Evolutionary conservation across 371 early-diverging fungal genomes (phyloP), one percentile per base, ranked within the genome.

Genomic region (Mortierella sp.): DNA sequence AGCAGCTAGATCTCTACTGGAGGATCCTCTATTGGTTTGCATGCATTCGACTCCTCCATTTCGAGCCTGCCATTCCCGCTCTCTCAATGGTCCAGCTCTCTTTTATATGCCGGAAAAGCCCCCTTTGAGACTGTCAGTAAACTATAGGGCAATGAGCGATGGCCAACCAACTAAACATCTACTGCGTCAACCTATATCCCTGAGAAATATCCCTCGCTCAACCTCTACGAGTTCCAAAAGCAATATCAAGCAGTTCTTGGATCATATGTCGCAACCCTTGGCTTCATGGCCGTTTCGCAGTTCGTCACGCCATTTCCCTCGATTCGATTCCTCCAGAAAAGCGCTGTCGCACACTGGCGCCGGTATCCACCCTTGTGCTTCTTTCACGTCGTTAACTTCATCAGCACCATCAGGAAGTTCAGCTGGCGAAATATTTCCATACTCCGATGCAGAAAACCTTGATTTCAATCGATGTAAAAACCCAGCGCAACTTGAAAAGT

Each of bases 401-500:
- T 52, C n/a, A 6, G 8, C 52, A 7, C 52, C n/a, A n/a, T 19
- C 21, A 16, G 52, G 21, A n/a, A 21, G 21, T n/a, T 52, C 52
- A n/a, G n/a, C 52, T 7, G 52, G n/a, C 19, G 52, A 19, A 52
- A 52, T 52, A 52, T 52, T 52, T 7, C 52, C 52, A 52, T 52
- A 52, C 21, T n/a, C 52, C 8, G 16, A 16, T n/a, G n/a, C 52
- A 52, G 21, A 52, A 7, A 52, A 52, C 21, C 7, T n/a, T 21
- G 52, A 52, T 21, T 52, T 52, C 21, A 52, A 21, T 52, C 16
- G 52, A 52, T 52, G 81, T 66, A 71, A 64, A 53, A 81, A 74
- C 33, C 81, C 81, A 19, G 65, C 50, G 0, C 81, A 81, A 55
- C 67, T 81, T 38, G 69, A 75, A 36, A 81, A 75, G 55, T 65